Evolutionary conservation across 306 rosid genomes (phyloP).

Genomic region (Fragaria vesca): DNA sequence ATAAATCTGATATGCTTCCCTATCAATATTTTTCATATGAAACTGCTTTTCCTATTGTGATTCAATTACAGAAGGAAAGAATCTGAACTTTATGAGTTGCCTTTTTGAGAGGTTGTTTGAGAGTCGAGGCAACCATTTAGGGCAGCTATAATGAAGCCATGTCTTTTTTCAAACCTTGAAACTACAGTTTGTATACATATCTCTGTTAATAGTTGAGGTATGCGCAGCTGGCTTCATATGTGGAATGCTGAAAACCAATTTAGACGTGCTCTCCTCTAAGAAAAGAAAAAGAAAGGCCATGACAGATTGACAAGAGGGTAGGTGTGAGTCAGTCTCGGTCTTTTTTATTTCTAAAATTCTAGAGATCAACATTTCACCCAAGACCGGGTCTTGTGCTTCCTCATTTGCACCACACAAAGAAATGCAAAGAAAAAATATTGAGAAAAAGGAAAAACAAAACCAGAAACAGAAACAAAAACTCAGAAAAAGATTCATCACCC

Average conservation of each 20-base stretch:
- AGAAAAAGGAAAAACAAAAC: neutral
- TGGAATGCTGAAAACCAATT: constrained; percentile 12
- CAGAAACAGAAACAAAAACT: neutral
- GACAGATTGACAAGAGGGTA: neutral
- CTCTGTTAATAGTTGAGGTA: neutral
- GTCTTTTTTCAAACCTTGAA: neutral
- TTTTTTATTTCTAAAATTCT: constrained; percentile 43
- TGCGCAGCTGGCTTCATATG: constrained; percentile 9
- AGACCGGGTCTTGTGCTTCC: constrained; percentile 55
- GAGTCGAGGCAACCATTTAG: neutral
- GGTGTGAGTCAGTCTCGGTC: constrained; percentile 1
- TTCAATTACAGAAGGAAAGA: neutral
- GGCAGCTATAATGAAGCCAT: neutral
- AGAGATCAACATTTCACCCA: constrained; percentile 40
- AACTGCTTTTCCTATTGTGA: neutral
- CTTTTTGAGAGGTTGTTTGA: neutral
- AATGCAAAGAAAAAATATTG: neutral
- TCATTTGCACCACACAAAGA: constrained; percentile 22
- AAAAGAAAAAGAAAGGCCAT: constrained; percentile 2
- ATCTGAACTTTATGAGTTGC: neutral
- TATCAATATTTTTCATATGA: neutral
- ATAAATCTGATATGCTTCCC: neutral
- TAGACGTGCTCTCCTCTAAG: constrained; percentile 32
- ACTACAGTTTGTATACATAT: neutral
- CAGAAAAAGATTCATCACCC: neutral